Conservation (phyloP, 2,329 filamentous ascomycete species). For the Ophiostoma ulmi region DNA sequence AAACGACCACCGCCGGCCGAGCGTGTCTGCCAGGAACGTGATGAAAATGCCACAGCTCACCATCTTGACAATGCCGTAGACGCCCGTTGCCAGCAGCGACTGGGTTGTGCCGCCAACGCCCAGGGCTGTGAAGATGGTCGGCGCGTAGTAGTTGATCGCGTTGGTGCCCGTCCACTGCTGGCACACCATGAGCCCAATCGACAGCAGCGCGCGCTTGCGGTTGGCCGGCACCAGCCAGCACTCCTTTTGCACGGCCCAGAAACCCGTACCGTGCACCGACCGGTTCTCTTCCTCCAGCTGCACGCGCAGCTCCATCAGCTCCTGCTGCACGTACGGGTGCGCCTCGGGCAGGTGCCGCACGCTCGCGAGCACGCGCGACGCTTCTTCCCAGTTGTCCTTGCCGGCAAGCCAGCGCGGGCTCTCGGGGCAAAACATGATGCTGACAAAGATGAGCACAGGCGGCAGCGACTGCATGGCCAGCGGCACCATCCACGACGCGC, state of each 20-base stretch:
- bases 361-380: slow-evolving; percentile 31
- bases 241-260: slow-evolving; percentile 30
- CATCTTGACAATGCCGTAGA: slow-evolving; percentile 60
- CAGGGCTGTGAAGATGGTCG: slow-evolving; percentile 34
- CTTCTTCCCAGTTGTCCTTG: slow-evolving; percentile 52
- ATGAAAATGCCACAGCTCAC: slow-evolving; percentile 52
- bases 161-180: slow-evolving; percentile 47
- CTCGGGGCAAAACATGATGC: slow-evolving; percentile 55
- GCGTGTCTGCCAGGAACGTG: slow-evolving; percentile 53
- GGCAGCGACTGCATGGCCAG: slow-evolving; percentile 54
- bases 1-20: slow-evolving; percentile 50
- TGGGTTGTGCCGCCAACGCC: slow-evolving; percentile 42
- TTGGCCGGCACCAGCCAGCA: slow-evolving; percentile 37
- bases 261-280: slow-evolving; percentile 28
- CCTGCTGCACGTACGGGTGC: slow-evolving; percentile 37
- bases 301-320: slow-evolving; percentile 33
- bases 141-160: slow-evolving; percentile 34
- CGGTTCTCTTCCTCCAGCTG: slow-evolving; percentile 33
- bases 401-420: slow-evolving; percentile 57
- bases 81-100: slow-evolving; percentile 56
- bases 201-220: slow-evolving; percentile 46
- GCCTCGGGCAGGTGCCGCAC: slow-evolving; percentile 36
- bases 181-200: slow-evolving; percentile 48
- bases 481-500: slow-evolving; percentile 51
- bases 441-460: slow-evolving; percentile 47